Evolutionary conservation across 441 rosid genomes (phyloP).

Genomic region (Euphorbia corollata): DNA sequence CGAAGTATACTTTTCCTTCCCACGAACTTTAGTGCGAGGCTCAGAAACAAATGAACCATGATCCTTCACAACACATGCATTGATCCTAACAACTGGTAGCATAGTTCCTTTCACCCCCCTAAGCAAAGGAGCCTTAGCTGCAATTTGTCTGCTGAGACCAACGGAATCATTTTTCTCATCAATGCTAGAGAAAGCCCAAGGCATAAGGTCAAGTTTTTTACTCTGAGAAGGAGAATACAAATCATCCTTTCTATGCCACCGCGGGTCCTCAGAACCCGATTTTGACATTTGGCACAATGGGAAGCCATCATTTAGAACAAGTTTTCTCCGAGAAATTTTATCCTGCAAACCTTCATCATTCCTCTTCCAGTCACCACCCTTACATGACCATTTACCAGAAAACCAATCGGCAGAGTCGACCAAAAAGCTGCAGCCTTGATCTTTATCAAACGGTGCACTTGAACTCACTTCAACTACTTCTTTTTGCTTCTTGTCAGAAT

Average conservation of each 20-base stretch:
- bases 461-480: constrained; percentile 46
- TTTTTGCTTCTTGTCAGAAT: constrained; percentile 31
- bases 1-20: constrained; percentile 61
- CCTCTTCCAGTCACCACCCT: constrained; percentile 99
- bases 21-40: constrained; percentile 53
- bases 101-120: constrained; percentile 74
- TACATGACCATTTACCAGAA: constrained; percentile 81
- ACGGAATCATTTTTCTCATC: constrained; percentile 67
- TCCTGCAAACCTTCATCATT: constrained; percentile 72
- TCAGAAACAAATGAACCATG: constrained; percentile 82
- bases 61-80: constrained; percentile 95
- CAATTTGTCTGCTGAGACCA: constrained; percentile 31
- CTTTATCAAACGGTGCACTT: constrained; percentile 32
- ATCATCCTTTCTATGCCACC: constrained; percentile 84
- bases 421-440: constrained; percentile 31
- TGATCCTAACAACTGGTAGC: constrained; percentile 83
- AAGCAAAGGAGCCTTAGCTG: constrained; percentile 38
- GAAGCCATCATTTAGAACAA: constrained; percentile 90
- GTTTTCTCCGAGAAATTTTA: constrained; percentile 50
- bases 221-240: constrained; percentile 66
- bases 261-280: constrained; percentile 86
- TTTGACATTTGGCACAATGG: constrained; percentile 92
- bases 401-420: constrained; percentile 67
- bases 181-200: constrained; percentile 72
- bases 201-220: constrained; percentile 89